phyloP scores from a whole-genome alignment of 139 green algal genomes.

The Chlorella ohadii region DNA sequence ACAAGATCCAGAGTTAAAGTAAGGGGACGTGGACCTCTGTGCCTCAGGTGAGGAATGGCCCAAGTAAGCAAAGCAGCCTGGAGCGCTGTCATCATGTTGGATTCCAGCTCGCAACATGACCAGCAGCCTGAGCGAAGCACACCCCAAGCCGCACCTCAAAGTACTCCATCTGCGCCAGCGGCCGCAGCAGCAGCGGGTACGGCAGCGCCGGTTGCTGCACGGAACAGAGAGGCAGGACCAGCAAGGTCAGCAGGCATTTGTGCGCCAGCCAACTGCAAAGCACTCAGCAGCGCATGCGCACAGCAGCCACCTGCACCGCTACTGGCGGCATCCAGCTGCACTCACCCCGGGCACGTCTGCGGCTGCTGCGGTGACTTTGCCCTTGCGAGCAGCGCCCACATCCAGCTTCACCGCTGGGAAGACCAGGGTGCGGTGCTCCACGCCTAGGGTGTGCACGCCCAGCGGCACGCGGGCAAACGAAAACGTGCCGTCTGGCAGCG shows the following conservation, averaged over 20 bases:
- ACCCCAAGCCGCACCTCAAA: constrained; percentile 39
- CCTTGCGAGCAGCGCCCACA: not conserved
- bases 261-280: too few relatives aligned
- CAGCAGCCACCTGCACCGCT: too few relatives aligned
- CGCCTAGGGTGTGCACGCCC: constrained; percentile 48
- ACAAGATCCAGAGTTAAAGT: too few relatives aligned
- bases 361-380: not conserved
- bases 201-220: constrained; percentile 23
- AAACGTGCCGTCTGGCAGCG: constrained; percentile 48
- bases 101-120: too few relatives aligned
- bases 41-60: too few relatives aligned
- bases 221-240: not conserved
- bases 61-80: too few relatives aligned
- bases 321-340: too few relatives aligned
- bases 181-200: constrained; percentile 42
- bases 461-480: constrained; percentile 44
- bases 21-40: too few relatives aligned
- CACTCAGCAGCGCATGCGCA: too few relatives aligned
- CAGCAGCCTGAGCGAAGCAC: too few relatives aligned
- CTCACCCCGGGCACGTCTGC: constrained; percentile 23
- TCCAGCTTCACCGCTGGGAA: constrained; percentile 41
- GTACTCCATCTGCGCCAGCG: constrained; percentile 38
- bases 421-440: constrained; percentile 29
- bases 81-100: too few relatives aligned
- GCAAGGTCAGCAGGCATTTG: too few relatives aligned